Percentiles rank a stretch among this genome's conserved stretches.
Evolutionary conservation across 768 basidiomycete species (phyloP).

Genomic region (Leccinellum luteum): DNA sequence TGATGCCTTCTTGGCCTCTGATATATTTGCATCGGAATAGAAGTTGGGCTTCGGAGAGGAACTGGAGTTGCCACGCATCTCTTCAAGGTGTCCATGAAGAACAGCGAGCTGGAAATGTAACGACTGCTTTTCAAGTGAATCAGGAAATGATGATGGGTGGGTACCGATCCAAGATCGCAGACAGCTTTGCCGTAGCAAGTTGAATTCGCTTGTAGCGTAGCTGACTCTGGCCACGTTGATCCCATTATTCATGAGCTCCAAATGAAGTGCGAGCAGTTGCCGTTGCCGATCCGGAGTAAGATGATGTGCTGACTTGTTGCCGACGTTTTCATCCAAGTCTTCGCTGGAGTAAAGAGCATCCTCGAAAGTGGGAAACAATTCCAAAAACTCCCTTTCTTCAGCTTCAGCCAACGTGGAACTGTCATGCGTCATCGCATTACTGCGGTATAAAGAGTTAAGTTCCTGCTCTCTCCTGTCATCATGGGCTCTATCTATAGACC

Average conservation of each 20-base stretch:
- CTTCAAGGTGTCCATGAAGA: slow-evolving; percentile 41
- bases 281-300: slow-evolving; percentile 24
- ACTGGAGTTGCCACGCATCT: slow-evolving; percentile 27
- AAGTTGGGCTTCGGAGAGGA: slow-evolving; percentile 50
- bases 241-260: slow-evolving; percentile 35
- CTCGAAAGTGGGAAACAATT: slow-evolving; percentile 84
- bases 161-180: slow-evolving; percentile 35
- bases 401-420: slow-evolving; percentile 65
- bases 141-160: slow-evolving; percentile 32
- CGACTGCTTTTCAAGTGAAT: slow-evolving; percentile 50
- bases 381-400: slow-evolving; percentile 81
- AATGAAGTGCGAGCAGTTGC: slow-evolving; percentile 48
- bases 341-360: slow-evolving; percentile 42
- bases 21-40: slow-evolving; percentile 75
- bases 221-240: background rate
- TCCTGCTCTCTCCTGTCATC: slow-evolving; percentile 62
- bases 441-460: slow-evolving; percentile 75
- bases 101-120: slow-evolving; percentile 50
- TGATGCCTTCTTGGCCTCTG: slow-evolving; percentile 63
- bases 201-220: slow-evolving; percentile 24
- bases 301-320: slow-evolving; percentile 28
- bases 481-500: slow-evolving; percentile 77
- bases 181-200: slow-evolving; percentile 31
- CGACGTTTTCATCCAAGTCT: background rate
- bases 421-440: slow-evolving; percentile 50